Evolutionary conservation across 768 basidiomycete genomes (phyloP).

Genomic region (Mycena latifolia): DNA sequence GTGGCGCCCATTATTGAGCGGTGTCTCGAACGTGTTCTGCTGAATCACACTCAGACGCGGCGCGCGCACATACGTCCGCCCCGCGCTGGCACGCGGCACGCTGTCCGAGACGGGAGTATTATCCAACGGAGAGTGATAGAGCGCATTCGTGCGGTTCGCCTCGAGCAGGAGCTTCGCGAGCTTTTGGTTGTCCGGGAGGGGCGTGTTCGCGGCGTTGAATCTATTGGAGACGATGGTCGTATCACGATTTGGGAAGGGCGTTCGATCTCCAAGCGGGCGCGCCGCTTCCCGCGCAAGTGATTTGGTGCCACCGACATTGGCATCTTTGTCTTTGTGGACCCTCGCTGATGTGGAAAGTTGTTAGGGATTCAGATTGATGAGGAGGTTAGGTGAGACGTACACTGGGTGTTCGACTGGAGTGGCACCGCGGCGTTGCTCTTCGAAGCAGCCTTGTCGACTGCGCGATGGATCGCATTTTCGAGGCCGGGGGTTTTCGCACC

Average conservation of each 20-base stretch:
- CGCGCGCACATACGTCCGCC: conserved; percentile 1
- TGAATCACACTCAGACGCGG: conserved; percentile 4
- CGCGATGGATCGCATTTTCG: conserved; percentile 1
- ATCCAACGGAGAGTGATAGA: too few species aligned
- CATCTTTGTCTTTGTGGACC: not conserved
- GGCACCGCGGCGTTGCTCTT: conserved; percentile 9
- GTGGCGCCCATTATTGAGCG: not conserved
- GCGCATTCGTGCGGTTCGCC: conserved; percentile 3
- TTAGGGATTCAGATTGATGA: not conserved
- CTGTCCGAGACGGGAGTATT: not conserved
- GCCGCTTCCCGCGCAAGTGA: not conserved
- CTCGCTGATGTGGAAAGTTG: too few species aligned
- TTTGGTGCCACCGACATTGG: not conserved
- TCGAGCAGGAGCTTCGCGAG: conserved; percentile 10
- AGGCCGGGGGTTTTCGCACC: conserved; percentile 8
- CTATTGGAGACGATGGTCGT: not conserved
- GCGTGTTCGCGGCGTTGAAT: not conserved
- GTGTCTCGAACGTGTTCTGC: conserved; percentile 3
- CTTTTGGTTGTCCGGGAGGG: conserved; percentile 10
- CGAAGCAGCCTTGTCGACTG: not conserved
- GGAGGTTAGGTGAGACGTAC: not conserved
- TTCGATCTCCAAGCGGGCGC: conserved; percentile 1
- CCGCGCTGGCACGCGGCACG: not conserved
- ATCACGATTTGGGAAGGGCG: conserved; percentile 12
- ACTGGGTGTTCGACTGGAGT: not conserved